Percentiles rank a stretch among this genome's conserved stretches.
Conservation (phyloP, 2,329 filamentous ascomycete species). For the Microsporum canis region DNA sequence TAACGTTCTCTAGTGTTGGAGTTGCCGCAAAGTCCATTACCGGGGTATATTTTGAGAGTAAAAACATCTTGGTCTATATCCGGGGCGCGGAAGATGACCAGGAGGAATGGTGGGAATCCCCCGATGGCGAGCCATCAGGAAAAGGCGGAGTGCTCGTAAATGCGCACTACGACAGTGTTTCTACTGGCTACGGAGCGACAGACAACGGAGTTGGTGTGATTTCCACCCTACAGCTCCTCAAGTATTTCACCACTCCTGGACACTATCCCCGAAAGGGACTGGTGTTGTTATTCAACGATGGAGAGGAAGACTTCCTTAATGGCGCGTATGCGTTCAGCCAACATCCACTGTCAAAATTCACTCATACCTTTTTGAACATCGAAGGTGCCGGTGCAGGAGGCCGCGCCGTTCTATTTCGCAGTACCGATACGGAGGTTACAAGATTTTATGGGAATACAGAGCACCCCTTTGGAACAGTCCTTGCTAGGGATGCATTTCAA, state of each 20-base stretch:
- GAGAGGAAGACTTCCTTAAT: constrained; percentile 84
- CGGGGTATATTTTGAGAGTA: constrained; percentile 77
- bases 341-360: constrained; percentile 66
- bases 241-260: constrained; percentile 64
- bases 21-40: constrained; percentile 31
- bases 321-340: constrained; percentile 76
- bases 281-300: constrained; percentile 83
- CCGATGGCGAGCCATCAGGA: constrained; percentile 40
- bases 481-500: constrained; percentile 75
- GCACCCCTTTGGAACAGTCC: constrained; percentile 72
- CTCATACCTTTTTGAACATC: constrained; percentile 84
- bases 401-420: constrained; percentile 73
- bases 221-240: constrained; percentile 73
- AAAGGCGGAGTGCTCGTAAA: constrained; percentile 80
- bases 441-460: constrained; percentile 59
- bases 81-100: constrained; percentile 64
- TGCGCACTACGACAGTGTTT: constrained; percentile 88
- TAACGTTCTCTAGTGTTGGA: constrained; percentile 51
- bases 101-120: constrained; percentile 57
- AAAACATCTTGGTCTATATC: constrained; percentile 85
- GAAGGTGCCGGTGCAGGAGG: constrained; percentile 91
- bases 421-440: constrained; percentile 77
- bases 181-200: constrained; percentile 83
- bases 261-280: constrained; percentile 69
- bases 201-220: constrained; percentile 88